Evolutionary conservation across 75 land plant species (phyloP).

Genomic region (Chamaecyparis obtusa): DNA sequence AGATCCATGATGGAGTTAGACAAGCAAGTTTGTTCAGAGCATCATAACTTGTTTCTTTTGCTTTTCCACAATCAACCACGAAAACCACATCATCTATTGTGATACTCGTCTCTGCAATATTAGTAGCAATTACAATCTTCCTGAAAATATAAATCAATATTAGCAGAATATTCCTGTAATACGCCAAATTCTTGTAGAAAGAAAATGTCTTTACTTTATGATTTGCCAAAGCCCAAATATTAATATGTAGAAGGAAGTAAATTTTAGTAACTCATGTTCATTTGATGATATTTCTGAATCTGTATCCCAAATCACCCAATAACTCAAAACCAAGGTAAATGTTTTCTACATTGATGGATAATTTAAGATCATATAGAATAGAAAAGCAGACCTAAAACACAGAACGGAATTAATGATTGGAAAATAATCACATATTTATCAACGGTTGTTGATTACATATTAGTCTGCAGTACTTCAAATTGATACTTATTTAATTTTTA

Average conservation of each 20-base stretch:
- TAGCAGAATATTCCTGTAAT: neutral
- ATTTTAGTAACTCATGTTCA: neutral
- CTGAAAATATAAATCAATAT: conserved; percentile 34
- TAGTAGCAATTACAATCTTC: conserved; percentile 95
- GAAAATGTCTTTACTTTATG: neutral
- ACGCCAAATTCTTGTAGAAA: neutral
- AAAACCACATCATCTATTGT: conserved; percentile 98
- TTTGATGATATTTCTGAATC: neutral
- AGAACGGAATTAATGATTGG: neutral
- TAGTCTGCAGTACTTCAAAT: neutral
- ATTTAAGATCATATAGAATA: neutral
- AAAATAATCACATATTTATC: neutral
- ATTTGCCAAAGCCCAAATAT: neutral
- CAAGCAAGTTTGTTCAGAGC: conserved; percentile 96
- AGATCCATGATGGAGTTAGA: conserved; percentile 91
- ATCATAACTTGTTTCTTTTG: conserved; percentile 99
- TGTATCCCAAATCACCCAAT: neutral
- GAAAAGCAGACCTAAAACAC: neutral
- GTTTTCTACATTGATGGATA: neutral
- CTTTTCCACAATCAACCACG: conserved; percentile 97
- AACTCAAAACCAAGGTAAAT: neutral
- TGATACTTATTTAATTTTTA: neutral
- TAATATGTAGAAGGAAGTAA: neutral
- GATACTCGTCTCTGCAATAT: conserved; percentile 98
- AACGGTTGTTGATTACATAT: neutral